These are phyloP conservation scores for Stipa capillata DNA, from an alignment of 176 grass and related monocot genomes.

Conservation along the genomic window DNA sequence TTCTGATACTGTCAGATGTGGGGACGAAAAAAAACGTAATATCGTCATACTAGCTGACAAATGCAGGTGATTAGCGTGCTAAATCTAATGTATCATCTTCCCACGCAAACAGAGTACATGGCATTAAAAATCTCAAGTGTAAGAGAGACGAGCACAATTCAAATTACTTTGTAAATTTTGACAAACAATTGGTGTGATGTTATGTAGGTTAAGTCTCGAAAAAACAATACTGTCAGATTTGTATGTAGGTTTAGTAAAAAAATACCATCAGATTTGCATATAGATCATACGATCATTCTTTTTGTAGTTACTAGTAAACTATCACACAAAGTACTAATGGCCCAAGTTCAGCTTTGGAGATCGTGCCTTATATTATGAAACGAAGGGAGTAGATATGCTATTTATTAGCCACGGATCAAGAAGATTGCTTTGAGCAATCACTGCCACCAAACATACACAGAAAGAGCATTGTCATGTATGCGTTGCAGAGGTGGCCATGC, in stretches of 20 bases:
- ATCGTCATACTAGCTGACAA: background rate
- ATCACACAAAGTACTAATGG: background rate
- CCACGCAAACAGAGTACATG: background rate
- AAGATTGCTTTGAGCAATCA: background rate
- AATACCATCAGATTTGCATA: background rate
- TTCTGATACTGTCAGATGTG: background rate
- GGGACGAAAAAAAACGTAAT: background rate
- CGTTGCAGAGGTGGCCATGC: background rate
- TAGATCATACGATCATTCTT: background rate
- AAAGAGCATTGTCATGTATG: background rate
- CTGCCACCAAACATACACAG: background rate
- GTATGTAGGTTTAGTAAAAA: background rate
- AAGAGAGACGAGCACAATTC: background rate
- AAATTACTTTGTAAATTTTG: background rate
- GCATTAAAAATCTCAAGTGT: background rate
- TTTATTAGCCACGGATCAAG: constrained; percentile 5
- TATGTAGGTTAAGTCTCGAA: background rate
- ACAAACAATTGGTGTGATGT: background rate
- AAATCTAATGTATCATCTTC: background rate
- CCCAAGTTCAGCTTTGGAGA: background rate
- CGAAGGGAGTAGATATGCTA: background rate
- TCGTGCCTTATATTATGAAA: background rate
- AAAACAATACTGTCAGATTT: background rate
- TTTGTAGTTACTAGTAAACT: background rate
- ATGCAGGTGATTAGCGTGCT: background rate